A percentile compares a stretch with the other conserved stretches of the same genome.
Evolutionary conservation across 805 yeast species (phyloP).

Genomic region (Teunomyces kruisii): DNA sequence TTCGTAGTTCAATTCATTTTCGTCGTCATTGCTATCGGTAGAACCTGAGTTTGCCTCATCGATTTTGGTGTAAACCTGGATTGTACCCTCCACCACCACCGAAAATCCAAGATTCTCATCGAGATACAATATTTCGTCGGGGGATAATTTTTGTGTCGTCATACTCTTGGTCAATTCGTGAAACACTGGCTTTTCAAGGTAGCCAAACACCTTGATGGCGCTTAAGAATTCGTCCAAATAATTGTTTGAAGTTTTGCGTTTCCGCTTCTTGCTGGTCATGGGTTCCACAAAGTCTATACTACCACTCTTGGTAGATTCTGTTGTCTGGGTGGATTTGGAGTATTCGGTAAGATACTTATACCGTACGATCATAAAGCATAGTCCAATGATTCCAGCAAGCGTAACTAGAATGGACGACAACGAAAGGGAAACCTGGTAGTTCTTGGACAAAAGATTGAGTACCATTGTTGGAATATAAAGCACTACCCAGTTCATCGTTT

Average conservation of each 20-base stretch:
- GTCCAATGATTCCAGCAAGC: constrained; percentile 25
- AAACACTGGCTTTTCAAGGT: constrained; percentile 84
- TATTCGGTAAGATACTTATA: constrained; percentile 65
- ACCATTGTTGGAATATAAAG: constrained; percentile 17
- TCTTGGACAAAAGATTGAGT: constrained; percentile 36
- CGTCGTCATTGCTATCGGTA: constrained; percentile 5
- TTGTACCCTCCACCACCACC: constrained; percentile 87
- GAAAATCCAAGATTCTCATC: constrained; percentile 82
- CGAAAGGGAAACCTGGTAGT: constrained; percentile 51
- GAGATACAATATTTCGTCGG: constrained; percentile 72
- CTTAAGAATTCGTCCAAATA: constrained; percentile 86
- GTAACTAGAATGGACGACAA: constrained; percentile 46
- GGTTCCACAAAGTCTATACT: constrained; percentile 48
- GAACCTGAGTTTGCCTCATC: neutral
- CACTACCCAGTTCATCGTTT: constrained; percentile 15
- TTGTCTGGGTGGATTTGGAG: constrained; percentile 45
- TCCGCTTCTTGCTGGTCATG: constrained; percentile 21
- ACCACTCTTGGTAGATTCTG: constrained; percentile 36
- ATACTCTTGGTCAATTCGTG: constrained; percentile 89
- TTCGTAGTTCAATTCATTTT: constrained; percentile 24
- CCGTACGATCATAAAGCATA: constrained; percentile 51
- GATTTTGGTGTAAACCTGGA: constrained; percentile 71
- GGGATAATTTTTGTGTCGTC: constrained; percentile 80
- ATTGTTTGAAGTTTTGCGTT: constrained; percentile 43
- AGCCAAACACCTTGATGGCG: constrained; percentile 93